Percentiles rank a stretch among this genome's conserved stretches.
Conservation (phyloP, 768 basidiomycete species). For the Mycena crocata region DNA sequence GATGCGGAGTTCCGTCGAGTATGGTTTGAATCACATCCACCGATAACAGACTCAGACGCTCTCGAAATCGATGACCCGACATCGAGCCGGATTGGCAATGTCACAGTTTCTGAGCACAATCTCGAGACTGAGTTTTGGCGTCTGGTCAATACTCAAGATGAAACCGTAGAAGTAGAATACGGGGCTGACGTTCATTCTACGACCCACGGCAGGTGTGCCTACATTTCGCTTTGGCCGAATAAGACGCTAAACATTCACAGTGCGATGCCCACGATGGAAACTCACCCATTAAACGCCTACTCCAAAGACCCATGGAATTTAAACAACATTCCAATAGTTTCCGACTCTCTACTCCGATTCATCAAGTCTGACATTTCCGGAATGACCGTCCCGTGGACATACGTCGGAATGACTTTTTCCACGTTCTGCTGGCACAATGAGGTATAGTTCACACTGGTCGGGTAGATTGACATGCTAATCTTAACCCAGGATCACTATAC, state of each 20-base stretch:
- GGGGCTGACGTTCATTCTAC: constrained; percentile 99
- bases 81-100: constrained; percentile 66
- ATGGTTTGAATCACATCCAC: constrained; percentile 89
- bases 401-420: constrained; percentile 98
- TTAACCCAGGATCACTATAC: constrained; percentile 91
- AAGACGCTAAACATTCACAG: constrained; percentile 53
- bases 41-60: constrained; percentile 49
- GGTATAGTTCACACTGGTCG: constrained; percentile 53
- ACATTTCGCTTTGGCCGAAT: neutral
- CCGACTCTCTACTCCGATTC: constrained; percentile 93
- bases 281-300: constrained; percentile 88
- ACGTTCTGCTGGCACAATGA: constrained; percentile 99
- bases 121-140: constrained; percentile 98
- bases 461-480: constrained; percentile 32
- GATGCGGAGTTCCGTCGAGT: constrained; percentile 89
- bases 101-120: constrained; percentile 86
- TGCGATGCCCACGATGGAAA: constrained; percentile 95
- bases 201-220: constrained; percentile 90
- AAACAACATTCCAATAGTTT: constrained; percentile 95
- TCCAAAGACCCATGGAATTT: constrained; percentile 96
- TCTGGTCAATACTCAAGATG: constrained; percentile 86
- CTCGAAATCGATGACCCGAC: constrained; percentile 59
- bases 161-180: constrained; percentile 98
- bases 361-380: constrained; percentile 99
- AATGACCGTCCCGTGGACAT: constrained; percentile 99